A percentile compares a stretch with the other conserved stretches of the same genome.
These are phyloP conservation scores for Pholiota adiposa DNA, from an alignment of 1,284 basidiomycete species.

Conservation along the genomic window DNA sequence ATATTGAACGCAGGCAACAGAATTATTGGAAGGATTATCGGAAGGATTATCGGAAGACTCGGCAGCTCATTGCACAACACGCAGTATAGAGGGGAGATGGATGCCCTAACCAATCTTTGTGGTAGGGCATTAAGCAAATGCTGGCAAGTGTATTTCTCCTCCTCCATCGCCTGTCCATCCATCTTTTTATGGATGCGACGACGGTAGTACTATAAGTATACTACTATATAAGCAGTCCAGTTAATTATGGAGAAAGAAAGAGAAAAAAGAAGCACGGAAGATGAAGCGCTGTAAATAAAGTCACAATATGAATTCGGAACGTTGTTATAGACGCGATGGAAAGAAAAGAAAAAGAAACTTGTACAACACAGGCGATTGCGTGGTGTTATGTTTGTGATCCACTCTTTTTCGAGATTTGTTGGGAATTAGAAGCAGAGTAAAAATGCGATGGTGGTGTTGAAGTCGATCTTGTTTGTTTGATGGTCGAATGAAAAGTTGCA, in stretches of 20 bases:
- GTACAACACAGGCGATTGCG: conserved; percentile 14
- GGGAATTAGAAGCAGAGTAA: background rate
- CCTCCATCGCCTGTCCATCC: conserved; percentile 13
- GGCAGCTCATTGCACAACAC: conserved; percentile 15
- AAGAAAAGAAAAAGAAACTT: conserved; percentile 1
- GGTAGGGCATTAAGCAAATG: conserved; percentile 20
- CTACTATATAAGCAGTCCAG: conserved; percentile 15
- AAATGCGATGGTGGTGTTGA: background rate
- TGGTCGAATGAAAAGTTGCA: background rate
- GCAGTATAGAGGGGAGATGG: conserved; percentile 28
- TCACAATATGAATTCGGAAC: conserved; percentile 15
- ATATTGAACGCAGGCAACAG: too few species aligned
- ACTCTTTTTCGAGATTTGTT: background rate
- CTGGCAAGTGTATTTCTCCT: conserved; percentile 22
- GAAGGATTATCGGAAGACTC: background rate
- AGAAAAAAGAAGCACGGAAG: conserved; percentile 12
- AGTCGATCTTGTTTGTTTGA: background rate
- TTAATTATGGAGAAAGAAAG: conserved; percentile 12
- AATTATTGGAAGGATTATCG: too few species aligned
- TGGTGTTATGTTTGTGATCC: background rate
- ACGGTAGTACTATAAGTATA: conserved; percentile 16
- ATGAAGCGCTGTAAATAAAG: conserved; percentile 28
- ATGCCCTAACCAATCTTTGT: conserved; percentile 20
- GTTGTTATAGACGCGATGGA: background rate
- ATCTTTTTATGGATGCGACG: conserved; percentile 15